Percentiles rank a stretch among this genome's conserved stretches.
phyloP scores from a whole-genome alignment of 2,329 filamentous ascomycete species.

The Calonectria honghensis region DNA sequence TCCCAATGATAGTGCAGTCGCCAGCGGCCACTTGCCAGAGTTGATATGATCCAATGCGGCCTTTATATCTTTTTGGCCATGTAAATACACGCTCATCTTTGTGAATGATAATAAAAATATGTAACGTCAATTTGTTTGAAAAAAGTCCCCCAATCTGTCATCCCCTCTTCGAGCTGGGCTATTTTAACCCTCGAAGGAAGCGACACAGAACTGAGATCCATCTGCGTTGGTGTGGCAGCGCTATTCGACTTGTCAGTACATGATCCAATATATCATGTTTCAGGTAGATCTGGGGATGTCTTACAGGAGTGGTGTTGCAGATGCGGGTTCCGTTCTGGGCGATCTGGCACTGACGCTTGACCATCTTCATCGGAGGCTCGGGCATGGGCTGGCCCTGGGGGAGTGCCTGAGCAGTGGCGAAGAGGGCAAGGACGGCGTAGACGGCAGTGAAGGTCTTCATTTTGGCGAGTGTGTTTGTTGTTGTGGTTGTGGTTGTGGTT shows the following conservation, averaged over 20 bases:
- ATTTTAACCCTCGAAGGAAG: conserved; percentile 20
- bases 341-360: conserved; percentile 20
- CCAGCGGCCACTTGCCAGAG: conserved; percentile 17
- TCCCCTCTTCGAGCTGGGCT: neutral
- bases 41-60: conserved; percentile 10
- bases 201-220: conserved; percentile 21
- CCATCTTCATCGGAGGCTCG: conserved; percentile 17
- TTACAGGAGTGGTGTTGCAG: conserved; percentile 23
- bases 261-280: neutral
- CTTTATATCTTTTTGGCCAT: conserved; percentile 2
- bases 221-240: conserved; percentile 21
- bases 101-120: conserved; percentile 1
- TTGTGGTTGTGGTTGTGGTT: neutral
- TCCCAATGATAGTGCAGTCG: conserved; percentile 22
- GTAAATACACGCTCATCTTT: conserved; percentile 23
- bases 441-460: conserved; percentile 16
- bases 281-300: neutral
- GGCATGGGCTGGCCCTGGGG: conserved; percentile 11
- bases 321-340: conserved; percentile 12
- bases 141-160: neutral
- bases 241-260: neutral
- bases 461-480: neutral
- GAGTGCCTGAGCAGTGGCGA: conserved; percentile 13
- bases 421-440: conserved; percentile 12
- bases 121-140: neutral